Evolutionary conservation across 139 green algal species (phyloP).

Genomic region (Picochlorum sp.): DNA sequence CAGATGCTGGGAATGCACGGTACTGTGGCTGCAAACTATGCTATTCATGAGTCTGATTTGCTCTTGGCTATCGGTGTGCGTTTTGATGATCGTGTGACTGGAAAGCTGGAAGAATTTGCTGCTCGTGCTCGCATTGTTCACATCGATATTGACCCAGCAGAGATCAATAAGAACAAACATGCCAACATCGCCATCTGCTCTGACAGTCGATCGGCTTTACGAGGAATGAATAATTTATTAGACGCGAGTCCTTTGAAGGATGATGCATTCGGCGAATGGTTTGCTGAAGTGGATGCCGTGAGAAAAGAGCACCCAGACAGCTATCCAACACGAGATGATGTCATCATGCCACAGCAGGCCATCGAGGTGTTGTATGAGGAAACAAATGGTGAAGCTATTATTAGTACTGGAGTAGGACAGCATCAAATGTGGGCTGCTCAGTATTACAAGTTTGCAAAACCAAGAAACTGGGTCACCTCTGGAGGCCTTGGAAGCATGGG

Average conservation of each 20-base stretch:
- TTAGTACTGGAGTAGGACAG: constrained; percentile 97
- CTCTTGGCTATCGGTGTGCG: constrained; percentile 92
- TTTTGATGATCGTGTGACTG: constrained; percentile 99
- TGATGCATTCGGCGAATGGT: constrained; percentile 42
- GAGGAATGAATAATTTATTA: constrained; percentile 45
- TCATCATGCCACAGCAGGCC: constrained; percentile 93
- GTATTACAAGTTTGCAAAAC: constrained; percentile 76
- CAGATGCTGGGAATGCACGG: constrained; percentile 99
- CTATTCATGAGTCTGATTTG: constrained; percentile 88
- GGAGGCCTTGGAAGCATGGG: constrained; percentile 96
- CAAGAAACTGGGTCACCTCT: constrained; percentile 73
- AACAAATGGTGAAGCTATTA: constrained; percentile 89
- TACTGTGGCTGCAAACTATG: constrained; percentile 94
- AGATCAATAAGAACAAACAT: constrained; percentile 99
- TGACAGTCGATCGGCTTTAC: constrained; percentile 68
- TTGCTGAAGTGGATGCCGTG: constrained; percentile 51
- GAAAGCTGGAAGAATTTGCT: constrained; percentile 95
- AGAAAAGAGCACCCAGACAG: constrained; percentile 73
- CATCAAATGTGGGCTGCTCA: constrained; percentile 99
- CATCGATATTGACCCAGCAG: constrained; percentile 97
- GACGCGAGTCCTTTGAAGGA: constrained; percentile 16
- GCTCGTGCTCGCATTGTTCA: constrained; percentile 85
- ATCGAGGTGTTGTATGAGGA: constrained; percentile 89
- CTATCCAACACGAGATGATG: constrained; percentile 72
- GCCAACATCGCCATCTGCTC: constrained; percentile 77